These are phyloP conservation scores for Vickermania ingenoplastis DNA, from an alignment of 208 protist genomes.

Conservation along the genomic window DNA sequence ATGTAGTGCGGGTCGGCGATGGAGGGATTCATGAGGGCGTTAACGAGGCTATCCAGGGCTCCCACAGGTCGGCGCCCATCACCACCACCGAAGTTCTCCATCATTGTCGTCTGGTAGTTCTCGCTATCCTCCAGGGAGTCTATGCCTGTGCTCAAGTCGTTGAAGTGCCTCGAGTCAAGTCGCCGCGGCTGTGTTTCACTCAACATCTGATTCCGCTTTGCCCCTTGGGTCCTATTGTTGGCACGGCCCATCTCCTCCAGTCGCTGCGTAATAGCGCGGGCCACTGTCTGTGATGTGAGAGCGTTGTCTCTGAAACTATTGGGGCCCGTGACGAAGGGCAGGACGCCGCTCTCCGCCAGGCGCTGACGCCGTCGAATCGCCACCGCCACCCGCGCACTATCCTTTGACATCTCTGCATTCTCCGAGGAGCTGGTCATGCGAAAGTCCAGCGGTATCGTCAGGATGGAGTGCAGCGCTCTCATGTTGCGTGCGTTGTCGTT, in stretches of 20 bases:
- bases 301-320: neutral
- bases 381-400: neutral
- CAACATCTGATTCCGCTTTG: too few relatives aligned
- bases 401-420: constrained; percentile 6
- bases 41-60: neutral
- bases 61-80: neutral
- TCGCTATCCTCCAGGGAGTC: neutral
- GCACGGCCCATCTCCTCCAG: neutral
- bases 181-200: neutral
- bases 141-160: neutral
- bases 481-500: neutral
- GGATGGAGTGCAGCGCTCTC: constrained; percentile 7
- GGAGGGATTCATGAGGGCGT: neutral
- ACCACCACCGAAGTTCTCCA: neutral
- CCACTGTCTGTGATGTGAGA: neutral
- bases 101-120: neutral
- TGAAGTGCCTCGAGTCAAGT: neutral
- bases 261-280: neutral
- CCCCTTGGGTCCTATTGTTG: neutral
- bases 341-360: neutral
- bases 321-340: neutral
- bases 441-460: constrained; percentile 4
- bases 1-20: neutral
- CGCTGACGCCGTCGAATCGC: constrained; percentile 7
- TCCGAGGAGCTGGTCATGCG: constrained; percentile 2